Percentiles rank a stretch among this genome's conserved stretches.
These are phyloP conservation scores for Pezicula carpinea DNA, from an alignment of 2,329 filamentous ascomycete species.

Conservation along the genomic window DNA sequence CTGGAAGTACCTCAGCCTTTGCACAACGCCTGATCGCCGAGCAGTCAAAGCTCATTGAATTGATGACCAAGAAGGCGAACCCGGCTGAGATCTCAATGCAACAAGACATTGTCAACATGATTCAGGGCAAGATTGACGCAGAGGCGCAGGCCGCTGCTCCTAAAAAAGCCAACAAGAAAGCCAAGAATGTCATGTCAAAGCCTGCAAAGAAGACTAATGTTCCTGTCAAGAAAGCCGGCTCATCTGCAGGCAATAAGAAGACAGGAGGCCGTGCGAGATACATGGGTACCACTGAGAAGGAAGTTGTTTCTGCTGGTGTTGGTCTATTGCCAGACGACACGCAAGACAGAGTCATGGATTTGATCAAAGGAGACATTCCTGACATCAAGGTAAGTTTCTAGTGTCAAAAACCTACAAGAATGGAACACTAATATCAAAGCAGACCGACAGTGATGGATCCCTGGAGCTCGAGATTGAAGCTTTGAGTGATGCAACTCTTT, in stretches of 20 bases:
- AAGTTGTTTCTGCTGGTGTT: constrained; percentile 82
- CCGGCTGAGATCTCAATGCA: constrained; percentile 50
- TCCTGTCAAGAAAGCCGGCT: neutral
- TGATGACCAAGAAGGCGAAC: constrained; percentile 47
- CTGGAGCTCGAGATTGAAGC: constrained; percentile 57
- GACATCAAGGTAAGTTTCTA: constrained; percentile 53
- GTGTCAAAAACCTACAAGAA: constrained; percentile 11
- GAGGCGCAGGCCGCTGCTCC: constrained; percentile 33
- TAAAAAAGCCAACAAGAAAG: constrained; percentile 19
- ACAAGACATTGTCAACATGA: constrained; percentile 36
- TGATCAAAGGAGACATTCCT: constrained; percentile 82
- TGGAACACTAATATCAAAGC: constrained; percentile 21
- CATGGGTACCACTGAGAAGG: constrained; percentile 78
- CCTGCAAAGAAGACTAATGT: constrained; percentile 21
- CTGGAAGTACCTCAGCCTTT: constrained; percentile 35
- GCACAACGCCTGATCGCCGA: constrained; percentile 50
- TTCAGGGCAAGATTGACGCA: constrained; percentile 59
- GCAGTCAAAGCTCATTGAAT: constrained; percentile 50
- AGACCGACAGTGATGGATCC: constrained; percentile 46
- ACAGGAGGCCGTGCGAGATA: constrained; percentile 33
- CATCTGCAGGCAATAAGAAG: constrained; percentile 38
- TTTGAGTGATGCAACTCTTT: constrained; percentile 47
- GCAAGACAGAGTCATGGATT: constrained; percentile 75
- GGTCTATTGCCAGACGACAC: constrained; percentile 74
- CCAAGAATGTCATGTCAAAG: constrained; percentile 32